Evolutionary conservation across 257 asterid species (phyloP), one percentile per base, ranked within the genome.

Genomic region (Fraxinus anomala): DNA sequence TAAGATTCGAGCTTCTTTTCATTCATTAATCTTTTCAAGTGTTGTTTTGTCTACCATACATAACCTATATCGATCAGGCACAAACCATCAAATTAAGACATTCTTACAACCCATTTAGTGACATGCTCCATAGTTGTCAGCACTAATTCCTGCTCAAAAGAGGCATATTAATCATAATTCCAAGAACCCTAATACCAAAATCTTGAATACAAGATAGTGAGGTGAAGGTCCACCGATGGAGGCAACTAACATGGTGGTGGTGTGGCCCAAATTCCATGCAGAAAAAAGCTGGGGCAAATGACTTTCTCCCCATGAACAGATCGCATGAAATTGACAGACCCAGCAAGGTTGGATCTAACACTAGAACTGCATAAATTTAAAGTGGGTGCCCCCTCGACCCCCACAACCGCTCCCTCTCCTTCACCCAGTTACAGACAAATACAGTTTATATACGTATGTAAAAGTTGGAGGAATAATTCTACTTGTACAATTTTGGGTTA

Each of bases 301-400:
- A 17, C 44, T 76, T 63, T 70, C 39, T 74, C 44, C 39, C 49
- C 54, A 61, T 70, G 73, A 61, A 30, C 77, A 70, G 70, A 78
- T 77, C 80, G 73, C 82, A 77, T 77, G 82, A 82, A 82, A 73
- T 36, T 73, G 79, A 81, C 79, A 73, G 80, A 78, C 76, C 77
- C 80, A 8, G 73, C 69, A 70, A 70, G 54, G 75, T 80, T 80
- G 83, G 83, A 75, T 80, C 77, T 70, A 69, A 39, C 28, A 23
- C 39, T 23, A 67, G 34, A 37, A 63, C 69, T 23, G 36, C 12
- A 1, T 2, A 63, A 63, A 1, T 24, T 11, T 26, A 63, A 63
- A 63, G 34, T 63, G 69, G 34, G 69, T 26, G 34, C 21, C 7
- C 68, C 16, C 68, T 8, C 31, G 30, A 34, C 6, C 69, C 68